Evolutionary conservation across 495 filamentous ascomycete species (phyloP), one percentile per base, ranked within the genome.

Genomic region (Xylaria telfairii): DNA sequence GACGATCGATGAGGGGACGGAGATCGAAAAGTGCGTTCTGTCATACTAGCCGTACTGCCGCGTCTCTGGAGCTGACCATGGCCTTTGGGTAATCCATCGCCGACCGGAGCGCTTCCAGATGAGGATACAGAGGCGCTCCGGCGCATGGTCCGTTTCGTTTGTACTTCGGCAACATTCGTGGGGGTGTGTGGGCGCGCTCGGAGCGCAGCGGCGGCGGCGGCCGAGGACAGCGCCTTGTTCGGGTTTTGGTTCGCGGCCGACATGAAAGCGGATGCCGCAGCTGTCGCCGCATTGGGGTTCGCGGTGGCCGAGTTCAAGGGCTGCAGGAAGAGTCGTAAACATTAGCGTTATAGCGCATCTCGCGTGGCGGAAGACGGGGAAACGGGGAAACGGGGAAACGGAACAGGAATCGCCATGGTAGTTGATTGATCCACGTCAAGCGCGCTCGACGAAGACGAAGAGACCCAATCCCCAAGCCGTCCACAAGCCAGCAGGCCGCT

Each of bases 181-280:
- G 94, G 94, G 34, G 91, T 90, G 39, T 89, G 88, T 7, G 93
- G 89, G 72, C 90, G 89, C 51, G 90, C 92, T 67, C 91, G 89
- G 53, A 97, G 84, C 24, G 94, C 94, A 24, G 94, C 89, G 10
- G 93, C 93, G 3, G 94, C 94, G 9, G 94, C 94, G 8, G 94
- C 92, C 37, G 90, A 90, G 24, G 94, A 96, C 37, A 97, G 86
- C n/a, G 82, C 28, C 51, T 75, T 83, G 75, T 88, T 88, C 60
- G 90, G 73, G 12, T 74, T 77, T n/a, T 75, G 73, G 88, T 46
- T 88, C 81, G 80, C 87, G 87, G 74, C 89, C 88, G 72, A 86
- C 69, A 91, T 87, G 82, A 95, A 96, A 69, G 94, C 94, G 82
- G 91, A 89, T 73, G 87, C 88, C 63, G 94, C 94, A 68, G 93